These are phyloP conservation scores for Cytospora leucostoma DNA, from an alignment of 2,329 filamentous ascomycete species.

Conservation along the genomic window DNA sequence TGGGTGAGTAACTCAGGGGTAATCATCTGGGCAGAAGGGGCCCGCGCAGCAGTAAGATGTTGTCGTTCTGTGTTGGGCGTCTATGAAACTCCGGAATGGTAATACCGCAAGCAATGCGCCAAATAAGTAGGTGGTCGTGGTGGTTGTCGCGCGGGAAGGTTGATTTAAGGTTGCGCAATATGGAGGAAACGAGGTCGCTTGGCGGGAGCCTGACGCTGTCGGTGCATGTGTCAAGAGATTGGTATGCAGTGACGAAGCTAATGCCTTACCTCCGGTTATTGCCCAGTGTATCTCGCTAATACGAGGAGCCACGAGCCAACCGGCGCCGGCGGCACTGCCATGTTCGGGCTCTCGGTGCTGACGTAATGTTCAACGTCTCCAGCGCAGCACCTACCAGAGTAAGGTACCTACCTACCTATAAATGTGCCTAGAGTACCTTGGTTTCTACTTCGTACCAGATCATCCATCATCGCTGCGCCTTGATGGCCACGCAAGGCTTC, in stretches of 20 bases:
- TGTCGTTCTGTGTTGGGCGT: slow-evolving; percentile 13
- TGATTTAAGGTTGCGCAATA: slow-evolving; percentile 20
- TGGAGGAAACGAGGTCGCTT: slow-evolving; percentile 24
- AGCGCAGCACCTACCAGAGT: too few species aligned
- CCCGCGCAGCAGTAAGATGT: slow-evolving; percentile 15
- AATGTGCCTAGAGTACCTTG: too few species aligned
- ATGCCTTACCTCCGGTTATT: slow-evolving; percentile 7
- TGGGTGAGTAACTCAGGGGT: slow-evolving; percentile 15
- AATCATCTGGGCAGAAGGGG: slow-evolving; percentile 10
- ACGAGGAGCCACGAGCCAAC: slow-evolving; percentile 1
- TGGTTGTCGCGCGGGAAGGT: slow-evolving; percentile 7
- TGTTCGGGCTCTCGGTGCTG: background rate
- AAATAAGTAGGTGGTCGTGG: slow-evolving; percentile 7
- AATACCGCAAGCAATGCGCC: slow-evolving; percentile 13
- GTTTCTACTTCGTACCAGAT: too few species aligned
- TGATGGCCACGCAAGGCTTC: too few species aligned
- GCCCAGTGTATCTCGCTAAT: slow-evolving; percentile 16
- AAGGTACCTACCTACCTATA: too few species aligned
- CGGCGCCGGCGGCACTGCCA: slow-evolving; percentile 15
- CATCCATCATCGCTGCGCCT: too few species aligned
- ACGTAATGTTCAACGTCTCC: background rate
- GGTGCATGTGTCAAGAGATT: background rate
- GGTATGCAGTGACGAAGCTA: slow-evolving; percentile 22
- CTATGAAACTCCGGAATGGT: slow-evolving; percentile 12
- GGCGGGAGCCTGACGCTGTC: slow-evolving; percentile 11